Percentiles rank a stretch among this genome's conserved stretches.
phyloP scores from a whole-genome alignment of 345 rosid species.

The Lumnitzera racemosa region DNA sequence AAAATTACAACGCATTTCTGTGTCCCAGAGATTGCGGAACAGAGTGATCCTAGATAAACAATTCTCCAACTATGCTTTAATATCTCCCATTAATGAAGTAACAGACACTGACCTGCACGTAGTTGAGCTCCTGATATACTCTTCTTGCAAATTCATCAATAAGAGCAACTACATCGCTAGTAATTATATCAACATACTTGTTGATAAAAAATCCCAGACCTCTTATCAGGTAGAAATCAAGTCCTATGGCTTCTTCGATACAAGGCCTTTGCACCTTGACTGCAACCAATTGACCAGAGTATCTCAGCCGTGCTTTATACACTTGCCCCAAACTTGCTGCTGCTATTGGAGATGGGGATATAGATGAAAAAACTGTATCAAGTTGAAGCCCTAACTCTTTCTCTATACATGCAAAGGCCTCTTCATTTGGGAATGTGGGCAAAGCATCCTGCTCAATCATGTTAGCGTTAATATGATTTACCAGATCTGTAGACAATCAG shows the following conservation, averaged over 20 bases:
- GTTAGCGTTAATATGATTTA: neutral
- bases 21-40: neutral
- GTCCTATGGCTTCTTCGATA: slow-evolving; percentile 83
- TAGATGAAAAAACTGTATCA: slow-evolving; percentile 55
- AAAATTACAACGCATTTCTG: slow-evolving; percentile 7
- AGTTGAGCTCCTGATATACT: slow-evolving; percentile 93
- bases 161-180: slow-evolving; percentile 76
- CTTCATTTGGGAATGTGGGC: slow-evolving; percentile 95
- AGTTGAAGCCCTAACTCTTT: slow-evolving; percentile 67
- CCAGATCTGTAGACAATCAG: no score
- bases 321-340: slow-evolving; percentile 99
- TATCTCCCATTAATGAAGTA: neutral
- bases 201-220: slow-evolving; percentile 67
- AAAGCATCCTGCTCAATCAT: slow-evolving; percentile 59
- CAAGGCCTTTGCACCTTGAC: slow-evolving; percentile 96
- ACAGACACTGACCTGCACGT: slow-evolving; percentile 61
- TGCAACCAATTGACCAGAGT: slow-evolving; percentile 75
- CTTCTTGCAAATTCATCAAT: slow-evolving; percentile 87
- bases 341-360: slow-evolving; percentile 84
- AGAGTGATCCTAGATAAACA: neutral
- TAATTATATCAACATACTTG: slow-evolving; percentile 66
- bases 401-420: slow-evolving; percentile 87
- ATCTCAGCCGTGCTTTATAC: slow-evolving; percentile 80
- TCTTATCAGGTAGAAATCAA: slow-evolving; percentile 85
- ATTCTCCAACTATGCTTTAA: no score